These are phyloP conservation scores for Kwoniella botswanensis DNA, from an alignment of 768 basidiomycete species.

Conservation along the genomic window DNA sequence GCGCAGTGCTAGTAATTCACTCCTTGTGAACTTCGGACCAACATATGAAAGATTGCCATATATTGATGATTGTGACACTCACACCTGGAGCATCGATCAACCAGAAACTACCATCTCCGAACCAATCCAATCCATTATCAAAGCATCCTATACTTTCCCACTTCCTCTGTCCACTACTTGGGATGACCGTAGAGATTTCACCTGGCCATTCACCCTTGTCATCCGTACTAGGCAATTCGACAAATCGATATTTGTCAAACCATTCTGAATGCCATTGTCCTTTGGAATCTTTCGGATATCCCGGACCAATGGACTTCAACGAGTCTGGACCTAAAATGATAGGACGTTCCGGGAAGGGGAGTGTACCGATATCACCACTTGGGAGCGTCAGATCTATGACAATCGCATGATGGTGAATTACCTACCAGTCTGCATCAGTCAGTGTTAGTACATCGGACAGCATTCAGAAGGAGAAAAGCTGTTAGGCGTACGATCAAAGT, in stretches of 20 bases:
- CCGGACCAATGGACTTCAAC: constrained; percentile 25
- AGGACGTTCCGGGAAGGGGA: constrained; percentile 14
- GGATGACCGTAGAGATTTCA: neutral
- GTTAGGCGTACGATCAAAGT: constrained; percentile 30
- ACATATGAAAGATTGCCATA: neutral
- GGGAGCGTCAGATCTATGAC: neutral
- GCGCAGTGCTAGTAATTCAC: constrained; percentile 23
- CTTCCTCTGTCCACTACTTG: neutral
- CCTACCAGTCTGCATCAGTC: neutral
- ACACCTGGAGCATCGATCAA: constrained; percentile 37
- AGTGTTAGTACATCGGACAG: neutral
- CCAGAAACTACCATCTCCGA: constrained; percentile 44
- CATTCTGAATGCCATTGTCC: constrained; percentile 25
- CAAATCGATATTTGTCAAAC: constrained; percentile 25
- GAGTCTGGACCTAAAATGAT: constrained; percentile 32
- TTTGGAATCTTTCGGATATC: constrained; percentile 29
- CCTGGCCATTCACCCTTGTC: neutral
- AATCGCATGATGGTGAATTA: neutral
- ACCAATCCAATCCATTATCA: constrained; percentile 36
- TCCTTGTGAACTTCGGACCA: neutral
- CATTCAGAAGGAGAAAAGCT: neutral
- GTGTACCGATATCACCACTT: constrained; percentile 27
- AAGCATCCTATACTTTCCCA: constrained; percentile 37
- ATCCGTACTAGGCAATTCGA: constrained; percentile 21
- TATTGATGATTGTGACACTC: constrained; percentile 13